Evolutionary conservation across 2,329 filamentous ascomycete species (phyloP), one percentile per base, ranked within the genome.

Genomic region (Trichoderma gracile): DNA sequence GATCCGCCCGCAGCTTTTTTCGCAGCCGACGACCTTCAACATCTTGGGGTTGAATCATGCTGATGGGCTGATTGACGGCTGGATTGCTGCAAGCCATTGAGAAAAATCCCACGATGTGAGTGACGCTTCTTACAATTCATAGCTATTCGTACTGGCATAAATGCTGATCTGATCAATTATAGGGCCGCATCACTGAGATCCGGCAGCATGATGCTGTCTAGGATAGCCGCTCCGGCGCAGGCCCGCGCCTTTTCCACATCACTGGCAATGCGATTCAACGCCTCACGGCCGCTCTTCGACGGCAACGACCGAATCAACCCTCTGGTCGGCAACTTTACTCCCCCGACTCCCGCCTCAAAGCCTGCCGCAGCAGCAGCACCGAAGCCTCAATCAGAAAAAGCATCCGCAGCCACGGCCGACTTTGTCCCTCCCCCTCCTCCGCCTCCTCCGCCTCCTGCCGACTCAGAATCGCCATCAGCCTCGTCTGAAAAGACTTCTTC

Each of bases 191-290:
- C 71, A 1, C 62, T 68, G 21, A 72, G 71, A 71, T 57, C 70
- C 60, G 70, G 73, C 72, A 70, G 71, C 72, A 64, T 70, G 52
- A 66, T 75, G 73, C 71, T 76, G 68, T 71, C 71, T 25, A 71
- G 73, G 67, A 64, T 71, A 65, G 69, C 69, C 40, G 56, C 66
- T 50, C 68, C 71, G 42, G 70, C 66, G 63, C 64, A 66, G 17
- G 68, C 66, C 8, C 73, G 74, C 53, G 64, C 73, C 12, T 75
- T 77, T 65, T 74, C 75, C n/a, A 74, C 74, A 53, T 73, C 73
- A 5, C 64, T 74, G 25, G 69, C 71, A 57, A 56, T 75, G 14
- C 72, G 72, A 64, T 64, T 67, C 50, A 14, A 55, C 27, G 56
- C 69, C 57, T 68, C 69, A 46, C 43, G 64, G 57, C 19, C 59